Evolutionary conservation across 2,329 filamentous ascomycete species (phyloP).

Genomic region (Fusarium scirpi): DNA sequence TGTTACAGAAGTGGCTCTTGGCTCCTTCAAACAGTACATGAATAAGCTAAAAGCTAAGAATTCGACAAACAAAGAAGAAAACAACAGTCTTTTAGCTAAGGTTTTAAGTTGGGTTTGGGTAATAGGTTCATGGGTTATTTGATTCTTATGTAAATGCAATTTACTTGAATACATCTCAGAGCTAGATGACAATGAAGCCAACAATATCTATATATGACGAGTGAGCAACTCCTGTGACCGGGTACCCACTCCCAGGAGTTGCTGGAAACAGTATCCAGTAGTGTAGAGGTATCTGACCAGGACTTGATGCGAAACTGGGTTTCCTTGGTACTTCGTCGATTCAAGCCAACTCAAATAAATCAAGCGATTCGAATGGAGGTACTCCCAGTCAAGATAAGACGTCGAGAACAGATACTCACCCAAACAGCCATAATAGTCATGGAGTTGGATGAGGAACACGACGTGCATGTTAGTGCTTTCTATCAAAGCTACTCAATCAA

Average conservation of each 20-base stretch:
- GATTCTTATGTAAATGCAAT: background rate
- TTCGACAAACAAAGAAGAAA: background rate
- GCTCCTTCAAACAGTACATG: background rate
- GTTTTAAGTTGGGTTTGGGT: background rate
- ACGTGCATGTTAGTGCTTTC: background rate
- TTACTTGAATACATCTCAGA: background rate
- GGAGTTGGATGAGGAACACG: background rate
- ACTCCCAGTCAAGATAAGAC: background rate
- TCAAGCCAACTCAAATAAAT: background rate
- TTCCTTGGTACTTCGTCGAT: background rate
- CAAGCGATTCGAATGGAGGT: background rate
- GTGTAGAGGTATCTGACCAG: no score
- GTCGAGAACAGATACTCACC: background rate
- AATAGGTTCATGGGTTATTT: background rate
- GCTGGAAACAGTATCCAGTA: background rate
- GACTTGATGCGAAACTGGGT: background rate
- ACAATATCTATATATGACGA: background rate
- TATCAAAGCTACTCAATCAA: background rate
- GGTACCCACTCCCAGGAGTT: background rate
- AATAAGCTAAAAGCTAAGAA: background rate
- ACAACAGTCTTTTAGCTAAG: background rate
- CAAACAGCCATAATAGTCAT: background rate
- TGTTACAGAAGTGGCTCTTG: conserved; percentile 7
- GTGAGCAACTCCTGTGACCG: background rate
- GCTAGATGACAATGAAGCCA: background rate